Base-by-base conservation (phyloP, 2,329 filamentous ascomycete genomes). In the Apiospora koreana region DNA sequence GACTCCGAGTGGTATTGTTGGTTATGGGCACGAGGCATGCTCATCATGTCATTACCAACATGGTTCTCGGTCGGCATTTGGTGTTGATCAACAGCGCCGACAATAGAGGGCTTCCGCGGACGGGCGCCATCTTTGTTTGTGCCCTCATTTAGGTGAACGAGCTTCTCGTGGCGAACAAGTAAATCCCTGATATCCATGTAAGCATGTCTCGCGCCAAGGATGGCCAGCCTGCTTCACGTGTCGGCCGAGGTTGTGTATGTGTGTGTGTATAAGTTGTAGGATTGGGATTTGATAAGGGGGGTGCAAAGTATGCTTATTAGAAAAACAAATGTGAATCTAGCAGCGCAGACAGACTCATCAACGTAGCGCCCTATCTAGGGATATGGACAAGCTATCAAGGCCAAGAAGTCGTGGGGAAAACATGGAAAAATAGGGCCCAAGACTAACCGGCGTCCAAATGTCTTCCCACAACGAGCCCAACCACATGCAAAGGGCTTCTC, bases 181-280 rank as follows among this genome's bases (percentile, higher is more conserved):
- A 91, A 85, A 79, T 90, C 88, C 74, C 88, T 90, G 81, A 88
- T 89, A 81, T 89, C 84, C 87, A 89, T 89, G 82, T 87, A 86
- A 88, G 86, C 81, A 82, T 81, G 75, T 77, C 76, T 76, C 76
- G 78, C 71, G 67, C 67, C 73, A 65, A 69, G 68, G 64, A 65
- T 25, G 31, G 12, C n/a, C n/a, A 18, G 31, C 18, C 3, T 62
- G 18, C 31, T n/a, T 12, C 23, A 9, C 21, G 28, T 38, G 31
- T 9, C 21, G 31, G 21, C 54, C 2, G 18, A 62, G 18, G 21
- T n/a, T 38, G 31, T 38, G 45, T 48, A 4, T 23, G 45, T 48
- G 21, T 48, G 25, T 16, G 4, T 23, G 9, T 38, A 8, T 4
- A 12, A 62, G 18, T 35, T 12, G 18, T 38, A 62, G 31, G 54